These are phyloP conservation scores for Omphalotus guepiniiformis DNA, from an alignment of 768 basidiomycete genomes.

Conservation along the genomic window DNA sequence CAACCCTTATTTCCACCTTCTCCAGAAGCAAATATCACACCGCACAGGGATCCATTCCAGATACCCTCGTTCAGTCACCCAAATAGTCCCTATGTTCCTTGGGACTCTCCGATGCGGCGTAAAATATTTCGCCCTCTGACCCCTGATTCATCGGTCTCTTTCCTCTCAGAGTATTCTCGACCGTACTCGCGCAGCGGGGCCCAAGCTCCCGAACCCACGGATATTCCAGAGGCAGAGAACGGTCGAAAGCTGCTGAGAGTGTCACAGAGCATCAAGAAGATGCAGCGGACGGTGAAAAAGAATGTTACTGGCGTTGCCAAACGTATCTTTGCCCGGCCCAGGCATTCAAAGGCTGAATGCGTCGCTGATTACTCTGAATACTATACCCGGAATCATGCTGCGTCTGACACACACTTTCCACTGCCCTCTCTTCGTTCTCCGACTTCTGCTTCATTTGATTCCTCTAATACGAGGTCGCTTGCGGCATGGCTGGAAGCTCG, in stretches of 20 bases:
- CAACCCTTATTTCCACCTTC: conserved; percentile 31
- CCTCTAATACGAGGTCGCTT: conserved; percentile 29
- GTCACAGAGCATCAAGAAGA: conserved; percentile 29
- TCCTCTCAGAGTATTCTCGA: conserved; percentile 20
- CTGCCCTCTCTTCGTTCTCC: conserved; percentile 15
- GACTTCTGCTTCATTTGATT: conserved; percentile 23
- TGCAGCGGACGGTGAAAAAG: conserved; percentile 21
- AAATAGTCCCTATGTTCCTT: conserved; percentile 54
- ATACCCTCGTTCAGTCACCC: conserved; percentile 42
- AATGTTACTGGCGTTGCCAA: conserved; percentile 22
- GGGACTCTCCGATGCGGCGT: conserved; percentile 39
- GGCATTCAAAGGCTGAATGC: neutral
- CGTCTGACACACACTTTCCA: conserved; percentile 14
- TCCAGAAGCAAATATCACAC: conserved; percentile 13
- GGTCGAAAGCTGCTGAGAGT: conserved; percentile 18
- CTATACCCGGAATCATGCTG: conserved; percentile 9
- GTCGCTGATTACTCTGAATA: neutral
- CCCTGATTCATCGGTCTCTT: conserved; percentile 32
- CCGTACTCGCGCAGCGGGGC: conserved; percentile 34
- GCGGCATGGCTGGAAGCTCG: conserved; percentile 37
- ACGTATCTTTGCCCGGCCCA: conserved; percentile 12
- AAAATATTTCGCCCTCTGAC: conserved; percentile 35
- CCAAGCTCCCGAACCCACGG: conserved; percentile 34
- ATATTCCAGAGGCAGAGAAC: conserved; percentile 12
- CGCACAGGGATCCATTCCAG: conserved; percentile 16